Base-by-base conservation (phyloP, 2,329 filamentous ascomycete genomes). In the Aspergillus sojae region DNA sequence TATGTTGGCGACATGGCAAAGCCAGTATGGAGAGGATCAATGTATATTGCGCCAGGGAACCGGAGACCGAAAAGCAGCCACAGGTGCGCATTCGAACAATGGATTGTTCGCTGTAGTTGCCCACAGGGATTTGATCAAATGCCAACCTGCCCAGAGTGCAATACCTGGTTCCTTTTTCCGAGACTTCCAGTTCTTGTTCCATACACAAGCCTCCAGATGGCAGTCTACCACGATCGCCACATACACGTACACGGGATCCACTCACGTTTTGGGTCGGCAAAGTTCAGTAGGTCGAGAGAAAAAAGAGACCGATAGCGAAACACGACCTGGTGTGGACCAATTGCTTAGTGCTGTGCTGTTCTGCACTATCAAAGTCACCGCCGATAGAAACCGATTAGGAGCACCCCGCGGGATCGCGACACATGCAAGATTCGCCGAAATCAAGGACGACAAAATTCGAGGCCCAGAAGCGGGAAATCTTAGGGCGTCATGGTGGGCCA, bases 91-190 rank as follows among this genome's bases (percentile, higher is more conserved):
- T 54, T 65, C 57, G 58, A 70, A 75, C 73, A 74, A 75, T 74
- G 71, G 68, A 68, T 75, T 75, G 73, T 75, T 70, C 63, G 61
- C 71, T 71, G 73, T 70, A 72, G 71, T 65, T 62, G 63, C 62
- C 65, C 68, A 67, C 56, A 46, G 46, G 21, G 46, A 63, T 53
- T 28, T 58, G 56, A 39, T 53, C 63, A 53, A 62, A 48, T 58
- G 45, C 50, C 52, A 57, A 28, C 46, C 58, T 55, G 45, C 57
- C 60, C 57, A 62, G 60, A 58, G 55, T 46, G 41, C 61, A 59
- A 59, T 32, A 65, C 52, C 48, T 58, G 63, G 62, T 61, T 61
- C 54, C 61, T 58, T 59, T 41, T 64, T 60, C 64, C 64, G 62
- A 65, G 64, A 67, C 66, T 65, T 52, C 62, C 61, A 61, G 61